phyloP scores from a whole-genome alignment of 345 rosid genomes.

The Barbarea vulgaris region DNA sequence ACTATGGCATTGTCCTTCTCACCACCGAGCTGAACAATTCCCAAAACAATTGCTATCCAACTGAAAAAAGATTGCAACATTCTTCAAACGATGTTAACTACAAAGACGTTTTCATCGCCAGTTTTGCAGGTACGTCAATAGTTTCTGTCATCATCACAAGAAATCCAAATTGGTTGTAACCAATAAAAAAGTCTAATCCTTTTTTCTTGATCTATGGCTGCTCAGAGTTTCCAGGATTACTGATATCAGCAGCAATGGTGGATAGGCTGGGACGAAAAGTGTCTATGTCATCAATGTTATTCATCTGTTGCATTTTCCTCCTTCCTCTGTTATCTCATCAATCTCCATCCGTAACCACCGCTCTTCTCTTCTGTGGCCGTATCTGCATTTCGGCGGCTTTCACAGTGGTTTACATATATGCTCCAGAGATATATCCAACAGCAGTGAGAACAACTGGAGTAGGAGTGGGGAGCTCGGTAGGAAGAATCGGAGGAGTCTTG shows the following conservation, averaged over 20 bases:
- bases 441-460: slow-evolving; percentile 88
- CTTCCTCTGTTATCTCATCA: slow-evolving; percentile 78
- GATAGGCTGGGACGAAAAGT: slow-evolving; percentile 84
- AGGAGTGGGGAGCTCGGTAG: slow-evolving; percentile 84
- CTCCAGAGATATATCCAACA: slow-evolving; percentile 96
- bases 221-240: slow-evolving; percentile 85
- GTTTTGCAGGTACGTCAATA: slow-evolving; percentile 71
- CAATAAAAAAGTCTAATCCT: neutral
- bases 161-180: slow-evolving; percentile 15
- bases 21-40: slow-evolving; percentile 80
- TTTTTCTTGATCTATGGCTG: slow-evolving; percentile 5
- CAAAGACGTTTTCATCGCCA: slow-evolving; percentile 73
- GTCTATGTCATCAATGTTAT: slow-evolving; percentile 81
- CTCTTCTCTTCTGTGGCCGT: slow-evolving; percentile 79
- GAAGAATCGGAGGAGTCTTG: slow-evolving; percentile 89
- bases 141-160: slow-evolving; percentile 5
- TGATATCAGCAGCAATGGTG: slow-evolving; percentile 70
- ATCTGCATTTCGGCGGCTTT: slow-evolving; percentile 82
- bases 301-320: slow-evolving; percentile 66
- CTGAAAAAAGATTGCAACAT: slow-evolving; percentile 30
- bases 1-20: slow-evolving; percentile 87
- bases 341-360: slow-evolving; percentile 60
- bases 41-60: slow-evolving; percentile 46
- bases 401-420: slow-evolving; percentile 72
- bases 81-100: slow-evolving; percentile 56